Base-by-base conservation (phyloP, 768 basidiomycete species). In the Lactarius hatsudake region DNA sequence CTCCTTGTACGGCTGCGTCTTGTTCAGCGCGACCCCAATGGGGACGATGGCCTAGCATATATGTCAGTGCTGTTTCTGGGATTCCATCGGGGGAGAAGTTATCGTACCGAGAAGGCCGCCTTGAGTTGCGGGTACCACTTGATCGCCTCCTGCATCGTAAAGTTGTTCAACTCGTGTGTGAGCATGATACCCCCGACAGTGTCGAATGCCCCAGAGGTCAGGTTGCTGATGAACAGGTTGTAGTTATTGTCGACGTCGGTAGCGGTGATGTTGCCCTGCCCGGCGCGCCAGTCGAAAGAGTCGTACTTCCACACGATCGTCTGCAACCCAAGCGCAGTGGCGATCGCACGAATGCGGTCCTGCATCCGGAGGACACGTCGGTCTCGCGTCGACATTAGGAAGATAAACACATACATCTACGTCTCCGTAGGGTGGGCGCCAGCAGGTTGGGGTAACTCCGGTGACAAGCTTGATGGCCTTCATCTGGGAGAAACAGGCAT, bases 271-370 rank as follows among this genome's bases (percentile, higher is more conserved):
- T 63, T 64, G 53, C 12, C 30, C 13, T 8, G 10, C 36, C 71
- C 71, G 13, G 62, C 69, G 62, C 86, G 74, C 90, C 90, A 93
- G 75, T 94, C 91, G 53, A 82, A 78, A 26, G 86, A 83, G 71
- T 89, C 87, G 67, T 82, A 86, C 70, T 80, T 75, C 92, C 93
- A 94, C 60, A 93, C 79, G 73, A 94, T 81, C 2, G 90, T 90
- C 15, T 82, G 83, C 20, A 93, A 78, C 45, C 87, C 86, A 70
- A 93, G 84, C 10, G 82, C 86, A n/a, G 85, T 74, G 4, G 88
- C 85, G 64, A 94, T 88, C 43, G 83, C 79, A 40, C 93, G 85
- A 53, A 93, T 85, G 59, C 92, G 89, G 75, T 89, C 87, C 71
- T 71, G 59, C 55, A 43, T 1, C 34, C 23, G 13, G 6, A 15